These are phyloP conservation scores for Triticum dicoccoides DNA, from an alignment of 176 grass and related monocot species.

Conservation along the genomic window DNA sequence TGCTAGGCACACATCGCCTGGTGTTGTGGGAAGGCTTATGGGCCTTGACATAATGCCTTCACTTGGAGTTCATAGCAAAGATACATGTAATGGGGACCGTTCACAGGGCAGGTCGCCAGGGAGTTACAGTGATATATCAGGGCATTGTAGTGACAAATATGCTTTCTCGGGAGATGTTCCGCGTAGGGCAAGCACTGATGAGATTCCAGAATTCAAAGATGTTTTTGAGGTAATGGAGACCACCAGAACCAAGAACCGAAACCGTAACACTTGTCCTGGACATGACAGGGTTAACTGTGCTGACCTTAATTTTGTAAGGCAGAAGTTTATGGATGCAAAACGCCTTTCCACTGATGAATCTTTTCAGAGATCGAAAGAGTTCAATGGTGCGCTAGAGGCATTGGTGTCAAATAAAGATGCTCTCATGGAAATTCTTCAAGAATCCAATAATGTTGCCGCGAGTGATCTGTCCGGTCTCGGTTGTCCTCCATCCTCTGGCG, in stretches of 20 bases:
- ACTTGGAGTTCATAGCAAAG: slow-evolving; percentile 2
- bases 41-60: slow-evolving; percentile 64
- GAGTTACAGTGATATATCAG: slow-evolving; percentile 37
- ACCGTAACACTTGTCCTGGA: slow-evolving; percentile 14
- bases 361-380: slow-evolving; percentile 49
- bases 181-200: slow-evolving; percentile 30
- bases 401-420: slow-evolving; percentile 69
- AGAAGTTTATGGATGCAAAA: slow-evolving; percentile 73
- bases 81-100: background rate
- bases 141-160: slow-evolving; percentile 34
- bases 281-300: slow-evolving; percentile 22
- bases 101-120: slow-evolving; percentile 6
- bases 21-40: slow-evolving; percentile 68
- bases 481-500: slow-evolving; percentile 42
- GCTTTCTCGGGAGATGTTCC: slow-evolving; percentile 36
- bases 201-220: slow-evolving; percentile 69
- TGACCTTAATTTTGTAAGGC: slow-evolving; percentile 54
- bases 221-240: slow-evolving; percentile 69
- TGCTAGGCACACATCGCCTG: slow-evolving; percentile 43
- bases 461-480: slow-evolving; percentile 41
- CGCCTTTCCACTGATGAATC: slow-evolving; percentile 47
- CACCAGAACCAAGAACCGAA: slow-evolving; percentile 40
- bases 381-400: slow-evolving; percentile 50
- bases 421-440: slow-evolving; percentile 62
- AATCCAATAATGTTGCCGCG: slow-evolving; percentile 36